Base-by-base conservation (phyloP, 2,329 filamentous ascomycete genomes). In the Fusarium sp. region DNA sequence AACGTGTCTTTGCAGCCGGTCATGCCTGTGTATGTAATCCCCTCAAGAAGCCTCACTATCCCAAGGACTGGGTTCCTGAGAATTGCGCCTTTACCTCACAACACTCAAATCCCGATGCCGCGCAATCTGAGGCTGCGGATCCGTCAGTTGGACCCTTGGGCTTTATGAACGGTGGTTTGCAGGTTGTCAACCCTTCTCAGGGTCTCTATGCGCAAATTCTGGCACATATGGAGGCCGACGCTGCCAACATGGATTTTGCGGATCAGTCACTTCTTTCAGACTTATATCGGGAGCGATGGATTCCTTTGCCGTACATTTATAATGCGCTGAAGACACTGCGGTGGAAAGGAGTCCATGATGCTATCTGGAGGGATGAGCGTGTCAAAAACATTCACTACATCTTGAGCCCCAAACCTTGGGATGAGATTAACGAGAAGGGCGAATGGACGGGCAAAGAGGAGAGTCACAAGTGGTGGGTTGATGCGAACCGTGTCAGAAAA, bases 1-100 rank as follows among this genome's bases (percentile, higher is more conserved):
- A 86, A 47, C 86, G 88, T 47, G 92, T 97, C 38, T 95, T 97
- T 81, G 94, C 93, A 3, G 93, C 94, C 8, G 90, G 90, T 71
- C 93, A 95, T 82, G 94, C 94, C 9, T 97, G 94, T 81, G 90
- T 94, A 22, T 97, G 94, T 84, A 97, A 97, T 82, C 94, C 94
- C 27, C 83, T 94, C 72, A 87, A 89, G 75, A 94, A 93, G 80
- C 78, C 88, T 35, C 93, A 97, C 82, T 97, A 97, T 81, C 94
- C 94, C 1, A 81, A 83, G 53, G 83, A 93, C 79, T 97, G 93
- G 88, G 76, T 86, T 22, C 84, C 86, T 6, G 77, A 80, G 53
- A 86, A 89, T 81, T 91, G 89, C 80, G 88, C 87, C 66, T 90
- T 88, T 79, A 89, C 88, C 4, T 79, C 79, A 25, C 88, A 89